Conservation (phyloP, 2,329 filamentous ascomycete genomes). For the Paecilomyces fulvus region DNA sequence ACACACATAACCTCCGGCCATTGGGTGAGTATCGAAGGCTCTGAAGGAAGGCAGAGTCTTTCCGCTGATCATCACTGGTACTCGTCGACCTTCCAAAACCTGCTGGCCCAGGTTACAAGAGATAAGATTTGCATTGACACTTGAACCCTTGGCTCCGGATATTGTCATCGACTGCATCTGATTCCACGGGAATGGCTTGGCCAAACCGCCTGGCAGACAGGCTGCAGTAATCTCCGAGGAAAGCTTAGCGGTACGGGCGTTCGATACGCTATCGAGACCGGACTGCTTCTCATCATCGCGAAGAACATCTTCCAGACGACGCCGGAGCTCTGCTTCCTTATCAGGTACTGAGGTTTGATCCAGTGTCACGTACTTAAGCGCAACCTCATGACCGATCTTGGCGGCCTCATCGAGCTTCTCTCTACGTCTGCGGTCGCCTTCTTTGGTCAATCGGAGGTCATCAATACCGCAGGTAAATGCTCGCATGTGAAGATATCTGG, state of each 20-base stretch:
- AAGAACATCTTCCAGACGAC: constrained; percentile 77
- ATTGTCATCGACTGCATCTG: constrained; percentile 99
- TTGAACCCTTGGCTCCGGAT: constrained; percentile 86
- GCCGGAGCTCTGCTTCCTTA: constrained; percentile 62
- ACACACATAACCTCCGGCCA: constrained; percentile 87
- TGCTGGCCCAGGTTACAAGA: constrained; percentile 97
- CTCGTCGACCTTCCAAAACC: constrained; percentile 86
- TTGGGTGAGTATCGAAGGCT: constrained; percentile 78
- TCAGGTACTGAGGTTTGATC: constrained; percentile 54
- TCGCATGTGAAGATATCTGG: constrained; percentile 82
- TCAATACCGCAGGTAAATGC: constrained; percentile 98
- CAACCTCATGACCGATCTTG: constrained; percentile 66
- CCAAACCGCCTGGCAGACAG: constrained; percentile 72
- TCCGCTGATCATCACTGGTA: constrained; percentile 95
- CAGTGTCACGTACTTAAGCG: constrained; percentile 80
- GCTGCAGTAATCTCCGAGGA: constrained; percentile 69
- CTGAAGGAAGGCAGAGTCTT: constrained; percentile 93
- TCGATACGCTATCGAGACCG: constrained; percentile 81
- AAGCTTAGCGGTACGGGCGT: constrained; percentile 58
- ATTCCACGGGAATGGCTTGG: constrained; percentile 90
- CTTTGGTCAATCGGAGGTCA: constrained; percentile 74
- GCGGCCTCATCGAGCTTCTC: constrained; percentile 60
- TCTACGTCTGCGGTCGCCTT: constrained; percentile 65
- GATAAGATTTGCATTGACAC: constrained; percentile 94
- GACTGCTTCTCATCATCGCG: constrained; percentile 87